These are phyloP conservation scores for Pichia insulana DNA, from an alignment of 805 yeast genomes.

Conservation along the genomic window DNA sequence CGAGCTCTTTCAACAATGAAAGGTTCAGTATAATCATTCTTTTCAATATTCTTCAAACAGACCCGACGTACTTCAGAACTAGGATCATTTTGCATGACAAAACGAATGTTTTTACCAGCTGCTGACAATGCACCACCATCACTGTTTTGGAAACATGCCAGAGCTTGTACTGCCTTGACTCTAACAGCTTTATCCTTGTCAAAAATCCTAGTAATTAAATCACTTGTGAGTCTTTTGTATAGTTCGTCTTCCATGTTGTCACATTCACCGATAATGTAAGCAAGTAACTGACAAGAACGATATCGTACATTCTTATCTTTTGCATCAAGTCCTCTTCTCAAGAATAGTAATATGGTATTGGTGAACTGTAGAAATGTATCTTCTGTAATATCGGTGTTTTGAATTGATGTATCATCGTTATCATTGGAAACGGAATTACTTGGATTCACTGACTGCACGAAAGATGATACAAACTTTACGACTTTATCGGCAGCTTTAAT, in stretches of 20 bases:
- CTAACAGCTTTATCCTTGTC: slow-evolving; percentile 76
- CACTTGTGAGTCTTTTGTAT: slow-evolving; percentile 52
- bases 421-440: slow-evolving; percentile 23
- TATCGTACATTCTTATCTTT: slow-evolving; percentile 69
- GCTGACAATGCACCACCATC: slow-evolving; percentile 36
- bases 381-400: slow-evolving; percentile 48
- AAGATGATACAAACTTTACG: slow-evolving; percentile 57
- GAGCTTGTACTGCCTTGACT: slow-evolving; percentile 73
- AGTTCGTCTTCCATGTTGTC: slow-evolving; percentile 70
- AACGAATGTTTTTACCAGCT: slow-evolving; percentile 38
- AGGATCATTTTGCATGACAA: slow-evolving; percentile 65
- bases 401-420: slow-evolving; percentile 26
- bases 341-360: slow-evolving; percentile 8
- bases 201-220: slow-evolving; percentile 52
- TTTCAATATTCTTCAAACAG: slow-evolving; percentile 62
- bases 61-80: slow-evolving; percentile 87
- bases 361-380: slow-evolving; percentile 44
- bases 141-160: slow-evolving; percentile 66
- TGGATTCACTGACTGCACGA: slow-evolving; percentile 41
- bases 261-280: slow-evolving; percentile 59
- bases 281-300: slow-evolving; percentile 68
- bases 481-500: slow-evolving; percentile 69
- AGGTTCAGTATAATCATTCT: slow-evolving; percentile 43
- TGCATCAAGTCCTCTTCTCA: slow-evolving; percentile 72
- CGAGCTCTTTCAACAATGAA: slow-evolving; percentile 71